These are phyloP conservation scores for Exophiala phaeomuriformis DNA, from an alignment of 2,329 filamentous ascomycete genomes.

Conservation along the genomic window DNA sequence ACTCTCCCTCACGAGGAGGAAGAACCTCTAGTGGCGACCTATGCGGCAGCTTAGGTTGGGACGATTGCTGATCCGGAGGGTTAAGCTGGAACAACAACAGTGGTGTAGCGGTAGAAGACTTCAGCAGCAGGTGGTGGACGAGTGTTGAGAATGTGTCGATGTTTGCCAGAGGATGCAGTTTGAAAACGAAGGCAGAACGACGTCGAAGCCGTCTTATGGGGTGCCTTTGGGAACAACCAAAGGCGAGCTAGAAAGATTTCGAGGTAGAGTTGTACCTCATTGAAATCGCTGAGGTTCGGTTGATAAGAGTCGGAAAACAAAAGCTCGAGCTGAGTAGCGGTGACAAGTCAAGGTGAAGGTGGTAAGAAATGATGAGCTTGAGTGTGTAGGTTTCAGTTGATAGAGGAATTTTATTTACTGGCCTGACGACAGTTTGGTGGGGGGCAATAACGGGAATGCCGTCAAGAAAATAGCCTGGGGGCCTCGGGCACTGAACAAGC, in stretches of 20 bases:
- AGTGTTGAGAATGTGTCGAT: conserved; percentile 43
- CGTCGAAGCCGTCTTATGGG: conserved; percentile 24
- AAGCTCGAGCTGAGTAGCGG: background rate
- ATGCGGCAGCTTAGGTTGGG: conserved; percentile 95
- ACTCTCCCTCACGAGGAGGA: conserved; percentile 99
- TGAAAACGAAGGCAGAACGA: conserved; percentile 31
- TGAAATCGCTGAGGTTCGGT: background rate
- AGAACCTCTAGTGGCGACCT: conserved; percentile 96
- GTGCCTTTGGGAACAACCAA: conserved; percentile 25
- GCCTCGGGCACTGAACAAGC: background rate
- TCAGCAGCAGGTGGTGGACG: conserved; percentile 40
- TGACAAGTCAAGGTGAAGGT: conserved; percentile 1
- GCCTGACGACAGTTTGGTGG: conserved; percentile 18
- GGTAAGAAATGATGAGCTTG: conserved; percentile 5
- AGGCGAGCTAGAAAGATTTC: conserved; percentile 15
- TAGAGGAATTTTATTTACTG: conserved; percentile 13
- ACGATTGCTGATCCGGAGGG: conserved; percentile 42
- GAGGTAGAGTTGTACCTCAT: background rate
- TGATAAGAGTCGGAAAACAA: background rate
- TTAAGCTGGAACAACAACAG: conserved; percentile 22
- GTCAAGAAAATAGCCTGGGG: background rate
- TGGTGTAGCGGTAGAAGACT: conserved; percentile 22
- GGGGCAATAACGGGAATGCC: conserved; percentile 4
- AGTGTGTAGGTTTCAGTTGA: conserved; percentile 10
- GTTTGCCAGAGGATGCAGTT: conserved; percentile 40